Evolutionary conservation across 306 rosid species (phyloP), one percentile per base, ranked within the genome.

Genomic region (Cercis canadensis): DNA sequence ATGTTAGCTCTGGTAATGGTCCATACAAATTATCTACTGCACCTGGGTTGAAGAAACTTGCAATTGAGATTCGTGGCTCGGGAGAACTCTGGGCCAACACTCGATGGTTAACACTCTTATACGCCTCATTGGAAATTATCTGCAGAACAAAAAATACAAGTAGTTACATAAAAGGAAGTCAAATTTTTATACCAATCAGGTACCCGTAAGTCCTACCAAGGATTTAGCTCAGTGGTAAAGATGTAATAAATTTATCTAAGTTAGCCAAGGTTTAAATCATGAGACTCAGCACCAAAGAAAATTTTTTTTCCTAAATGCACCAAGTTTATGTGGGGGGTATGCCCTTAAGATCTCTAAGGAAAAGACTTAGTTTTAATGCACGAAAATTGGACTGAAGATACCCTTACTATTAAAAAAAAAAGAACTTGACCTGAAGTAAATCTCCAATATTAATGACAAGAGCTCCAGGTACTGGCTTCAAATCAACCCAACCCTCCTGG

Each of bases 31-130:
- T 40, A 4, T 77, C 80, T 59, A 78, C 58, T 1, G 21, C 56
- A 31, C 85, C 5, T 7, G 85, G 85, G 36, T 72, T 70, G 29
- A 62, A 52, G 62, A 86, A 82, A 29, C 70, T 75, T 0, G 70
- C 85, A 0, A 70, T 2, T 0, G 87, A 77, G 4, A 77, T 71
- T 0, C 87, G 50, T 7, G 83, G 57, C 40, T 82, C 81, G 3
- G 0, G 0, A 6, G 21, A 1, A 0, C 79, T 2, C 29, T 82
- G 80, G 11, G 87, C 90, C 67, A 74, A 8, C 39, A 82, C 87
- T 52, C 90, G 52, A 34, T 86, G 87, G 50, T 76, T 81, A 17
- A 72, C 83, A 24, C 87, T 86, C 34, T 71, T 80, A 63, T 82
- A 82, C 15, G 72, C 79, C 0, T 74, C 83, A 10, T 82, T 80